Percentiles rank a stretch among this genome's conserved stretches.
These are phyloP conservation scores for Besnoitia besnoiti DNA, from an alignment of 169 alveolate species.

Conservation along the genomic window DNA sequence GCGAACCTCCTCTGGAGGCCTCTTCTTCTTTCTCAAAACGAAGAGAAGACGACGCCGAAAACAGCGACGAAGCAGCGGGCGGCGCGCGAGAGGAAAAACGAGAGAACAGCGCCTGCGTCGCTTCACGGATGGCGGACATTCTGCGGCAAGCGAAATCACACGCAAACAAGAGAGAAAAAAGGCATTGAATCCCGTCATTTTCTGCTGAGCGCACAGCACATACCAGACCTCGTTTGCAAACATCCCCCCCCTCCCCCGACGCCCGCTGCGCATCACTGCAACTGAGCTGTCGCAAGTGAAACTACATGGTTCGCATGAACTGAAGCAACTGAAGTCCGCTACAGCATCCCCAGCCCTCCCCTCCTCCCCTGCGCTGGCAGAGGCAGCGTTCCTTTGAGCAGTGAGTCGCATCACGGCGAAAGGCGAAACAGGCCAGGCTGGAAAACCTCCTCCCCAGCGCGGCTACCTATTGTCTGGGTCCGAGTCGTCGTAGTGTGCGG, in stretches of 20 bases:
- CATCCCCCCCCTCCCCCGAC: too few relatives aligned
- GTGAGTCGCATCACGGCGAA: too few relatives aligned
- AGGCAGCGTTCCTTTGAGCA: too few relatives aligned
- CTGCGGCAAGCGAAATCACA: neutral
- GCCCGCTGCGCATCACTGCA: too few relatives aligned
- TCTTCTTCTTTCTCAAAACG: neutral
- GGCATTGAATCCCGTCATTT: too few relatives aligned
- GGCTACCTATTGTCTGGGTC: neutral
- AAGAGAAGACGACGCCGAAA: neutral
- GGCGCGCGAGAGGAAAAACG: neutral
- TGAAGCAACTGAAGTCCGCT: too few relatives aligned
- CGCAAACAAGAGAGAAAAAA: neutral
- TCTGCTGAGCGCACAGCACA: too few relatives aligned
- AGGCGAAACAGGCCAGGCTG: neutral
- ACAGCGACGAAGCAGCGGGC: neutral
- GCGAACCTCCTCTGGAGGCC: neutral
- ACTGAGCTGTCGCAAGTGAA: too few relatives aligned
- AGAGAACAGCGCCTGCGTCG: neutral
- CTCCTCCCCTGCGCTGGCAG: too few relatives aligned
- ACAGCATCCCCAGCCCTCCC: too few relatives aligned
- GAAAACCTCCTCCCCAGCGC: neutral
- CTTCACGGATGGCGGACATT: neutral
- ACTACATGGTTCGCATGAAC: too few relatives aligned
- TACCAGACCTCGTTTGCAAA: too few relatives aligned
- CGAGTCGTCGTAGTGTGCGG: slow-evolving; percentile 35